Evolutionary conservation across 23 red algal genomes (phyloP).

Genomic region (Gracilaria vermiculophylla): DNA sequence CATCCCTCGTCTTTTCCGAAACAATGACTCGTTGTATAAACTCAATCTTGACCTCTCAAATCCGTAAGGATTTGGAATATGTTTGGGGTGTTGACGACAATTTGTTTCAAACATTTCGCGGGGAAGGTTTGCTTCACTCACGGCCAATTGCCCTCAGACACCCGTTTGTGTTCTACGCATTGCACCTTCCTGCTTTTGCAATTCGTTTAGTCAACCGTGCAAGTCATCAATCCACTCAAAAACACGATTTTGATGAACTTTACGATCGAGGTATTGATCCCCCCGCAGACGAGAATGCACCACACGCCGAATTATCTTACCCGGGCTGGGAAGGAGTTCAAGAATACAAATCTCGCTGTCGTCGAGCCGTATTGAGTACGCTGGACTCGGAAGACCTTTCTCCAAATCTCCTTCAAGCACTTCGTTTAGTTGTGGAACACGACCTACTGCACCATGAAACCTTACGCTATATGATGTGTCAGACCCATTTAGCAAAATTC

Average conservation of each 20-base stretch:
- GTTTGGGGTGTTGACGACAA: constrained; percentile 11
- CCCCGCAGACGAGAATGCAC: constrained; percentile 78
- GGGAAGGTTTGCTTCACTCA: not conserved
- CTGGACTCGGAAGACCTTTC: not conserved
- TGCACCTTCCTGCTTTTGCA: constrained; percentile 86
- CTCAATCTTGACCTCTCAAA: not conserved
- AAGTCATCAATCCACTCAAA: not conserved
- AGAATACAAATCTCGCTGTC: constrained; percentile 49
- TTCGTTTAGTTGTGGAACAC: constrained; percentile 75
- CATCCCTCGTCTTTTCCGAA: not conserved
- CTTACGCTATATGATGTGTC: constrained; percentile 86
- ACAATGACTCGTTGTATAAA: not conserved
- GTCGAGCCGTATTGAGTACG: not conserved
- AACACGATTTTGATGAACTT: constrained; percentile 52
- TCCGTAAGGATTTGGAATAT: not conserved
- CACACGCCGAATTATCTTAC: constrained; percentile 27
- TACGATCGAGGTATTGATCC: constrained; percentile 95
- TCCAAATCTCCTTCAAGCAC: not conserved
- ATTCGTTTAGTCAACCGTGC: constrained; percentile 32
- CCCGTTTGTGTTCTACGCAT: constrained; percentile 92
- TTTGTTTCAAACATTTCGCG: not conserved
- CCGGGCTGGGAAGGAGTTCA: constrained; percentile 46
- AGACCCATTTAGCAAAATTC: constrained; percentile 16
- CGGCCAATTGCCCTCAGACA: constrained; percentile 82
- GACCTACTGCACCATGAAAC: constrained; percentile 97